Percentiles rank a stretch among this genome's conserved stretches.
Conservation (phyloP, 257 asterid species). For the Solanum bulbocastanum region DNA sequence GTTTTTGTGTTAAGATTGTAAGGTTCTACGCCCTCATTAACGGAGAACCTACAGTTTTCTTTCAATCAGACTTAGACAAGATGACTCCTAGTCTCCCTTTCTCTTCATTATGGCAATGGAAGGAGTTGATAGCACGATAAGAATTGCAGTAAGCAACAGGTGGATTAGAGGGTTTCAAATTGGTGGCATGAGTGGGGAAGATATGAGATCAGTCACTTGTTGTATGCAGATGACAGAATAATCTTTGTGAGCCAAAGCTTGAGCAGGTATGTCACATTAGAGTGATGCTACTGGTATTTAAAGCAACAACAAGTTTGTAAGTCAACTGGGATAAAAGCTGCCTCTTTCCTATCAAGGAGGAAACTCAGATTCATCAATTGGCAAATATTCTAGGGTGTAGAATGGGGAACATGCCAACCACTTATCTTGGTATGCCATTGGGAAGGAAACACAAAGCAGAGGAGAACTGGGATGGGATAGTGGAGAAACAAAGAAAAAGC, state of each 20-base stretch:
- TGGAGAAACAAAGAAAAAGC: background rate
- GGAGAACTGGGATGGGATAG: background rate
- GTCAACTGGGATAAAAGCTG: background rate
- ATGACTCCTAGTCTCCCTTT: background rate
- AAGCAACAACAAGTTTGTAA: background rate
- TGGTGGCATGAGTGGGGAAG: background rate
- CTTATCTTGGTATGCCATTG: background rate
- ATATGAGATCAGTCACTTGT: background rate
- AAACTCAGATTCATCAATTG: background rate
- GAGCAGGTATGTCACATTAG: background rate
- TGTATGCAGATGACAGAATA: background rate
- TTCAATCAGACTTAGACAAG: background rate
- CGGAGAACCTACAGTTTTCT: background rate
- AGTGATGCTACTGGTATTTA: background rate
- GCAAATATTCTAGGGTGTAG: background rate
- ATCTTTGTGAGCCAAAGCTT: background rate
- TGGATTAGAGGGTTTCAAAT: background rate
- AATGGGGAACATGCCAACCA: background rate
- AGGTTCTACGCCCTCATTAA: background rate
- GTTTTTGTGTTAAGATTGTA: background rate
- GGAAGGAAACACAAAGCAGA: background rate
- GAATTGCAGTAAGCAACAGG: background rate
- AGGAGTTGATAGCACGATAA: background rate
- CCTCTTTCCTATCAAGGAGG: background rate
- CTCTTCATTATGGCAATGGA: background rate